Base-by-base conservation (phyloP, 345 rosid species). In the Dovyalis caffra region DNA sequence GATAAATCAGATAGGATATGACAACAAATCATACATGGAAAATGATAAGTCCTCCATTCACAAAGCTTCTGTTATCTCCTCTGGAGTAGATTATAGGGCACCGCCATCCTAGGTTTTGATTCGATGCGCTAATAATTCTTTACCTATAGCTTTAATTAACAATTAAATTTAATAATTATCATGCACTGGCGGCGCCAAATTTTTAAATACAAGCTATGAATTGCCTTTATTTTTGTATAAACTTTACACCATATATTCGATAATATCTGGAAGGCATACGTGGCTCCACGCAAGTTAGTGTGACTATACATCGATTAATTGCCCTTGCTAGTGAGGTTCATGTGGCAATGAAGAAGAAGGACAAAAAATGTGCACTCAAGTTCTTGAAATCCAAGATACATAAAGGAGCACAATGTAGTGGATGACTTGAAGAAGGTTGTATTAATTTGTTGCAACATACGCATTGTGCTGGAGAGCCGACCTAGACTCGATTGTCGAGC, bases 201-300 rank as follows among this genome's bases (percentile, higher is more conserved):
- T 21, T n/a, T 37, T 15, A 1, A 63, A 7, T 29, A 0, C 16
- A 8, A 7, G 16, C 23, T 21, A 31, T 0, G 38, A 21, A 2
- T 31, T 20, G 25, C 35, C 43, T 64, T 21, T 64, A 29, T 33
- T 63, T 33, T 1, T 33, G 11, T 63, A 1, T 63, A 5, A 31
- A 23, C 25, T 18, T 33, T 8, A 32, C 25, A 40, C 51, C 20
- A 1, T 8, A 18, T 2, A 64, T 33, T 35, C 16, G 35, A 35
- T 65, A 35, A n/a, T n/a, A n/a, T 65, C 26, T 0, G 32, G 9
- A 32, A 53, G 64, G 33, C 57, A 18, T 43, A 14, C 62, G 73
- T 70, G 49, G 73, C 73, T 56, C 32, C 64, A 57, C 32, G 73
- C 56, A 56, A 56, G 63, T 26, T 4, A 1, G 58, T 45, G 37